Evolutionary conservation across 495 filamentous ascomycete species (phyloP), one percentile per base, ranked within the genome.

Genomic region (Delitschia confertaspora): DNA sequence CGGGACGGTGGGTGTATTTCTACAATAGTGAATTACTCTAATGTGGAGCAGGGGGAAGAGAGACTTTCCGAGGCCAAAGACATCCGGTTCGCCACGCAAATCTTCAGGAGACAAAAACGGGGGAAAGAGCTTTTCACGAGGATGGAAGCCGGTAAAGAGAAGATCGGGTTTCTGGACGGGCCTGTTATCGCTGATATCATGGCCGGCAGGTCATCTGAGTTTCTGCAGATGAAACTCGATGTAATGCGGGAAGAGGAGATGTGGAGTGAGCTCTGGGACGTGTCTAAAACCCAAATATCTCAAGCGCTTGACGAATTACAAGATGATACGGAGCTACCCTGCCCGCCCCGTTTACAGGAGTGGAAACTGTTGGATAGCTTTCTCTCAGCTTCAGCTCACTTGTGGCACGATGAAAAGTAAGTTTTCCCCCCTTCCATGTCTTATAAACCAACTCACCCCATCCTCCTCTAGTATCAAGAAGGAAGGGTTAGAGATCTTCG

Each of bases 31-130:
- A n/a, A n/a, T n/a, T n/a, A n/a, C n/a, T n/a, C n/a, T n/a, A n/a
- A n/a, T n/a, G n/a, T n/a, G n/a, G n/a, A n/a, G n/a, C n/a, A n/a
- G n/a, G n/a, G n/a, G n/a, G 16, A 31, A 31, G 29, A 11, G 16
- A 31, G 16, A 11, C 29, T 2, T 11, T 31, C 16, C 29, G 29
- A 2, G 2, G 16, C 29, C 29, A 31, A 11, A 31, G 11, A 2
- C 29, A n/a, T n/a, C n/a, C 41, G 42, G 4, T 46, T 51, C 36
- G 46, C 46, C 41, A 18, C 36, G 6, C 21, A 41, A 14, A 45
- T 51, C 26, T 51, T 45, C 24, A 2, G 6, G 14, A 34, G 27
- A 10, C 48, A 45, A 18, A 10, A 33, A 3, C 20, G 33, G 3
- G 7, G 10, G 11, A 19, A 1, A 6, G 48, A 51, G 24, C 29